phyloP scores from a whole-genome alignment of 495 filamentous ascomycete species.

The Lophiotrema nucula region DNA sequence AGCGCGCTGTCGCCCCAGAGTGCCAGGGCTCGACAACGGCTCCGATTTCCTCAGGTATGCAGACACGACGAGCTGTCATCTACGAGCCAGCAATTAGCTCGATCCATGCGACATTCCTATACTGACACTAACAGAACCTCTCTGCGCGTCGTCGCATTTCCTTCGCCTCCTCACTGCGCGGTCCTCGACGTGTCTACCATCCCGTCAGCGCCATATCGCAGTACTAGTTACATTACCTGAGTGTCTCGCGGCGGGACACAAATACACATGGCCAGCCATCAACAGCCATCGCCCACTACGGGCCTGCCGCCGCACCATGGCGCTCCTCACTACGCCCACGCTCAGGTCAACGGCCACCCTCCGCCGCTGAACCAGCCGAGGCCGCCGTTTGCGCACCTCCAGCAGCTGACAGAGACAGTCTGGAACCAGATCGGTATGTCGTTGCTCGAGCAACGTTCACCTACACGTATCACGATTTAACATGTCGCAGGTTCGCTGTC shows the following conservation, averaged over 20 bases:
- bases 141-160: background rate
- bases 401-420: constrained; percentile 74
- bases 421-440: constrained; percentile 89
- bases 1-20: background rate
- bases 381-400: constrained; percentile 60
- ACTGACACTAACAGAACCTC: background rate
- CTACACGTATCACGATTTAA: constrained; percentile 16
- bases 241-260: background rate
- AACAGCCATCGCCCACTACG: constrained; percentile 37
- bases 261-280: constrained; percentile 32
- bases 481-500: constrained; percentile 65
- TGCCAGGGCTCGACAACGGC: background rate
- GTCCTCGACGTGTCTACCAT: background rate
- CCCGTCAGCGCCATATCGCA: background rate
- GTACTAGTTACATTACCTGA: background rate
- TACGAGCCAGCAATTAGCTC: background rate
- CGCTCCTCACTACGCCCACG: constrained; percentile 31
- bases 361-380: constrained; percentile 52
- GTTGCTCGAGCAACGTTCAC: background rate
- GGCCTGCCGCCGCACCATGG: constrained; percentile 36
- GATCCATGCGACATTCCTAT: background rate
- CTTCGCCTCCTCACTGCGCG: background rate
- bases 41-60: too few relatives aligned
- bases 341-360: constrained; percentile 33
- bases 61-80: too few relatives aligned